Evolutionary conservation across 1,139 yeast genomes (phyloP), one percentile per base, ranked within the genome.

Genomic region (Geotrichum klebahnii): DNA sequence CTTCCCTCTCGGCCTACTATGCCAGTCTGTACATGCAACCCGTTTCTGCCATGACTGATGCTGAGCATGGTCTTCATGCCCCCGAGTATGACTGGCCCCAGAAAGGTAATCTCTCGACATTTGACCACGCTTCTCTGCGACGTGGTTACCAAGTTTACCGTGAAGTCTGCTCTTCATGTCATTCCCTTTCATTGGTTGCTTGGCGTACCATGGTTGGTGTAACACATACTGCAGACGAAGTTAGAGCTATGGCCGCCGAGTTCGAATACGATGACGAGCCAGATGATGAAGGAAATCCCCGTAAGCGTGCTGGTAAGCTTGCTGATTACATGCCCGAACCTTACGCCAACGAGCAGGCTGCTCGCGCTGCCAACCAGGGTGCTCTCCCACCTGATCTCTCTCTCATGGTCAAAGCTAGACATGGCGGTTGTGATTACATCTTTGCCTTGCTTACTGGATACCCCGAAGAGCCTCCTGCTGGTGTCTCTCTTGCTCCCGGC

Each of bases 341-440:
- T 55, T 92, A 92, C 72, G 89, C 86, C 62, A 92, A 92, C 70
- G 98, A 92, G 72, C 95, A 94, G 76, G 97, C 97, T 59, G 98
- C 98, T 49, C 88, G 98, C 78, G 97, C 98, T 61, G 97, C 96
- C 59, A 92, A 92, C 79, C 97, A 88, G 76, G 98, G 99, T 73
- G 97, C 98, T 57, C 78, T 85, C 61, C 99, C 99, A 57, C 99
- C 99, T 58, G 99, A 92, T 76, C 82, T 92, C 70, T 89, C 97
- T 37, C 80, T 92, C 72, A 88, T 92, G 68, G 95, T 92, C 72
- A 92, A 92, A 81, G 97, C 98, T 62, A 87, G 99, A 81, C 98
- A 92, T 48, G 97, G 97, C 69, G 97, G 89, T 62, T 80, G 87
- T 69, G 97, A 94, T 72, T 92, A 94, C 75, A 85, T 92, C 71